Percentiles rank a stretch among this genome's conserved stretches.
These are phyloP conservation scores for Cladorrhinum sp. DNA, from an alignment of 2,329 filamentous ascomycete genomes.

Conservation along the genomic window DNA sequence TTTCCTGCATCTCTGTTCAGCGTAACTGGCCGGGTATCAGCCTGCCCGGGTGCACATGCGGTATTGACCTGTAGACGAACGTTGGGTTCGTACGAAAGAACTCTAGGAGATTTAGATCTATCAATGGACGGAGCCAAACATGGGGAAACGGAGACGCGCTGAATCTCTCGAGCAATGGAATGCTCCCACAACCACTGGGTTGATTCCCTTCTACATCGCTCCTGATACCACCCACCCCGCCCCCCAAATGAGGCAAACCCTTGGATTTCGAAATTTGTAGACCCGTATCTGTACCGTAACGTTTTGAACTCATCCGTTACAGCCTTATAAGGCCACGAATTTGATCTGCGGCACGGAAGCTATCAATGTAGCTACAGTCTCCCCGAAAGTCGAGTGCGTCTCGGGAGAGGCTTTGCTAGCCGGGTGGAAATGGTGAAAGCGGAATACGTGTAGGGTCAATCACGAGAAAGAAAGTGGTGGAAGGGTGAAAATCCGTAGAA, in stretches of 20 bases:
- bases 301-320: slow-evolving; percentile 50
- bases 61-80: too few species aligned
- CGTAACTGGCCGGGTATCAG: too few species aligned
- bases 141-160: not conserved
- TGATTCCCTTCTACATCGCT: not conserved
- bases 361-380: slow-evolving; percentile 57
- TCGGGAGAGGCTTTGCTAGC: slow-evolving; percentile 57
- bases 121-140: not conserved
- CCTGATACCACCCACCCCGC: not conserved
- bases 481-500: not conserved
- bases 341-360: slow-evolving; percentile 59
- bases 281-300: slow-evolving; percentile 66
- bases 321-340: slow-evolving; percentile 57
- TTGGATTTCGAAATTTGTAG: slow-evolving; percentile 44
- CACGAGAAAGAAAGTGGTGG: not conserved
- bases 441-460: not conserved
- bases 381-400: slow-evolving; percentile 47
- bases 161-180: too few species aligned
- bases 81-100: too few species aligned
- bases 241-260: not conserved
- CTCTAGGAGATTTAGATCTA: too few species aligned
- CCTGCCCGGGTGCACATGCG: too few species aligned
- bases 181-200: not conserved
- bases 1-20: too few species aligned
- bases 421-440: slow-evolving; percentile 31